These are phyloP conservation scores for Calocybe cyanea DNA, from an alignment of 768 basidiomycete genomes.

Conservation along the genomic window DNA sequence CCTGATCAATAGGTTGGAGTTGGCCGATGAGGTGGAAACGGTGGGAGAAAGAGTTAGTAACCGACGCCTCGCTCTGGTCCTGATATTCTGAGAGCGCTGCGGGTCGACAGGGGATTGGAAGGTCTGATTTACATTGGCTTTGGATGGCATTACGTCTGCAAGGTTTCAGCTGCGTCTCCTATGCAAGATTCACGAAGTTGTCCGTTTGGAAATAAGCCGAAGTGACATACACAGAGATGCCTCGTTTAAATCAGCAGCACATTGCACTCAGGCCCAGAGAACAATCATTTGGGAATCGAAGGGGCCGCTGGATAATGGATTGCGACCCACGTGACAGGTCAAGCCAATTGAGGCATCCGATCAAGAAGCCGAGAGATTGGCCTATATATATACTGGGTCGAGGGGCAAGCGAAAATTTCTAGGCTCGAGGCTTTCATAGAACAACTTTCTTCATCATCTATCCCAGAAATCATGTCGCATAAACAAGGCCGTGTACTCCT, in stretches of 20 bases:
- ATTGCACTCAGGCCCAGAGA: no score
- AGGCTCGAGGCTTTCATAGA: neutral
- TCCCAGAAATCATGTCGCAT: slow-evolving; percentile 36
- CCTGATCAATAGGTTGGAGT: slow-evolving; percentile 18
- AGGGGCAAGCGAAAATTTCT: slow-evolving; percentile 6
- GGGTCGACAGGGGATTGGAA: neutral
- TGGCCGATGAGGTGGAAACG: neutral
- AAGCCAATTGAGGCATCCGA: neutral
- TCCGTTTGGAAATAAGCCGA: no score
- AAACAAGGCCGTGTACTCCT: slow-evolving; percentile 84
- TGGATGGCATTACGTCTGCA: slow-evolving; percentile 4
- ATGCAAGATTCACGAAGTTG: no score
- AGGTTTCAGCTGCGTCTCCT: no score
- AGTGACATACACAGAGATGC: no score
- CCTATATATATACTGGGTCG: neutral
- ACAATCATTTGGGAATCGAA: no score
- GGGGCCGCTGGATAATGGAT: no score
- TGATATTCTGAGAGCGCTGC: neutral
- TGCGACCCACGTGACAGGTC: slow-evolving; percentile 1
- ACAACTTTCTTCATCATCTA: neutral
- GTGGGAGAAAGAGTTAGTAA: neutral
- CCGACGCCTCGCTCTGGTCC: neutral
- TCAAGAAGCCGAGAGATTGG: no score
- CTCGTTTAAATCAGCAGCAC: no score
- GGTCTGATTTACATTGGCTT: neutral